Evolutionary conservation across 1,284 basidiomycete species (phyloP).

Genomic region (Sphagnurus paluster): DNA sequence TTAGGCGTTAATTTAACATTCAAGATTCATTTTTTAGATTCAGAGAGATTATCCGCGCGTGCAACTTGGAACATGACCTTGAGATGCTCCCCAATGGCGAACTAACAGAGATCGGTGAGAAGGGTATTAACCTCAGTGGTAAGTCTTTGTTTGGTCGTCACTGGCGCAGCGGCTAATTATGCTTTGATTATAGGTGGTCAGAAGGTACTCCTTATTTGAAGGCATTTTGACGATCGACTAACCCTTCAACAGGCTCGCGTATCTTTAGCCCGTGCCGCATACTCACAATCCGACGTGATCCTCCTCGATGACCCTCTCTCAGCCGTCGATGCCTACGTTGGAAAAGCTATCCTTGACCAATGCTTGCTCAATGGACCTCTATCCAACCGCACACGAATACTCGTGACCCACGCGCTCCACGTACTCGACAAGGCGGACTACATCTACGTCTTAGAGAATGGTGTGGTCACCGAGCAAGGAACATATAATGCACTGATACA

Average conservation of each 20-base stretch:
- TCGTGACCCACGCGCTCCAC: constrained; percentile 79
- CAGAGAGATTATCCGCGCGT: constrained; percentile 56
- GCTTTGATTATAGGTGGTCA: constrained; percentile 50
- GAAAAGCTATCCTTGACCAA: constrained; percentile 58
- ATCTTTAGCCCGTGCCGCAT: constrained; percentile 78
- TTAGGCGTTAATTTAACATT: neutral
- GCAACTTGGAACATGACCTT: constrained; percentile 65
- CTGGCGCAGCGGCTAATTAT: constrained; percentile 8
- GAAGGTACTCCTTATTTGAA: constrained; percentile 36
- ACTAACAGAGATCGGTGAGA: constrained; percentile 82
- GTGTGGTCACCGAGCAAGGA: constrained; percentile 64
- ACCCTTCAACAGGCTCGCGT: constrained; percentile 60
- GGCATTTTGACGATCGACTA: neutral
- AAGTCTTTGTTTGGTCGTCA: constrained; percentile 13
- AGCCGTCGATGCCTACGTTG: constrained; percentile 73
- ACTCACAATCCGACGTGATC: constrained; percentile 72
- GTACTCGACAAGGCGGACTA: constrained; percentile 66
- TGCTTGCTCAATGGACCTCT: constrained; percentile 60
- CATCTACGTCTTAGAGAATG: constrained; percentile 76
- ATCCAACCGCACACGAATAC: constrained; percentile 60
- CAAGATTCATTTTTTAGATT: constrained; percentile 34
- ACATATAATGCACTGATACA: constrained; percentile 59
- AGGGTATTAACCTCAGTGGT: constrained; percentile 70
- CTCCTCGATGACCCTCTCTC: constrained; percentile 71
- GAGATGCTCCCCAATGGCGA: constrained; percentile 65